A percentile compares a stretch with the other conserved stretches of the same genome.
These are phyloP conservation scores for Mortierella sp. DNA, from an alignment of 371 early-diverging fungal genomes.

Conservation along the genomic window DNA sequence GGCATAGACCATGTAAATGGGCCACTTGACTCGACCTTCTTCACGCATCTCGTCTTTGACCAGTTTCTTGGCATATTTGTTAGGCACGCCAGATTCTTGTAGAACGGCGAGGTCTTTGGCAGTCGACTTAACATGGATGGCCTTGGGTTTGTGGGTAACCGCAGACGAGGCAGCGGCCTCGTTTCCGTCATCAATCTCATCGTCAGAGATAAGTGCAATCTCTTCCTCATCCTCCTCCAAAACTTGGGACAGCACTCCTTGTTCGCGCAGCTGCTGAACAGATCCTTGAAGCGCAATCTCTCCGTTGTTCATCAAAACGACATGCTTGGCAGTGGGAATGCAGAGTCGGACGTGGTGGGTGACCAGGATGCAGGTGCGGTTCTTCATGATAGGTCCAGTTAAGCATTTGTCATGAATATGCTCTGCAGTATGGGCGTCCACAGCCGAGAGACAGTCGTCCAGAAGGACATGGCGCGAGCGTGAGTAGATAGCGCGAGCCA, in stretches of 20 bases:
- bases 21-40: conserved; percentile 63
- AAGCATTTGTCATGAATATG: conserved; percentile 81
- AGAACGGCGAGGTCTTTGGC: conserved; percentile 19
- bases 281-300: conserved; percentile 56
- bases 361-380: conserved; percentile 86
- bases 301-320: conserved; percentile 76
- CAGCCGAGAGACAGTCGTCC: conserved; percentile 88
- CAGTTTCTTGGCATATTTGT: conserved; percentile 57
- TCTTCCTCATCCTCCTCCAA: conserved; percentile 59
- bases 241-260: conserved; percentile 55
- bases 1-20: conserved; percentile 62
- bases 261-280: conserved; percentile 58
- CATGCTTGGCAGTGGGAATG: conserved; percentile 68
- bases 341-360: conserved; percentile 91
- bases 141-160: conserved; percentile 23
- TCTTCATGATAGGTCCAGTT: conserved; percentile 74
- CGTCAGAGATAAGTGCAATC: conserved; percentile 18
- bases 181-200: conserved; percentile 30
- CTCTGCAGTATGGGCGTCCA: conserved; percentile 90
- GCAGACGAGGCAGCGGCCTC: conserved; percentile 41
- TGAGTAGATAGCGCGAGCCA: conserved; percentile 89
- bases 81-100: conserved; percentile 3
- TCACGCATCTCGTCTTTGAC: conserved; percentile 61
- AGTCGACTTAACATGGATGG: conserved; percentile 31
- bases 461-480: conserved; percentile 76